phyloP scores from a whole-genome alignment of 179 eudicot genomes.

The Dionaea muscipula region DNA sequence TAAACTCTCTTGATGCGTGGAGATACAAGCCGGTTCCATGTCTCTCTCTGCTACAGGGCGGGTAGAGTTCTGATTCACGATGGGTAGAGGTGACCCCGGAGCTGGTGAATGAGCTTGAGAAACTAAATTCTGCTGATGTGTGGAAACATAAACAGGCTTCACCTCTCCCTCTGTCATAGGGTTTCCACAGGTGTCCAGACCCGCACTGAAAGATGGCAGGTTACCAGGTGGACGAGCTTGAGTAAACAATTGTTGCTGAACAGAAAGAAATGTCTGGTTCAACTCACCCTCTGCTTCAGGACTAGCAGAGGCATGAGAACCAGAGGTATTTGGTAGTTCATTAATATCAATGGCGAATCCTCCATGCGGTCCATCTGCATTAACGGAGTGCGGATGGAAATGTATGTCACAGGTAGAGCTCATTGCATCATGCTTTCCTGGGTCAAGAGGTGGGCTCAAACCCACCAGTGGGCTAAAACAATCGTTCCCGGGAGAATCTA shows the following conservation, averaged over 20 bases:
- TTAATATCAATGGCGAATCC: slow-evolving; percentile 17
- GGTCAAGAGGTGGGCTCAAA: slow-evolving; percentile 40
- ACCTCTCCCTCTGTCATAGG: slow-evolving; percentile 10
- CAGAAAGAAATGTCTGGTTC: slow-evolving; percentile 12
- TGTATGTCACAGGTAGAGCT: slow-evolving; percentile 36
- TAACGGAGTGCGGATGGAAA: slow-evolving; percentile 28
- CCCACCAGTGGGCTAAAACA: slow-evolving; percentile 56
- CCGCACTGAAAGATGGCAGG: not conserved
- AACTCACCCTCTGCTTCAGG: slow-evolving; percentile 21
- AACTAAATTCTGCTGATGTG: slow-evolving; percentile 14
- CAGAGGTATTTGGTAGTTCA: slow-evolving; percentile 12
- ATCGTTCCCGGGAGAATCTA: slow-evolving; percentile 42
- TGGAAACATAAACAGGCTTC: slow-evolving; percentile 14
- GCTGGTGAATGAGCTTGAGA: slow-evolving; percentile 14
- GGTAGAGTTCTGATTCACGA: not conserved
- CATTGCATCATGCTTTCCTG: slow-evolving; percentile 33
- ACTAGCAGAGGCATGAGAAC: slow-evolving; percentile 5
- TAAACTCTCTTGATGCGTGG: slow-evolving; percentile 11
- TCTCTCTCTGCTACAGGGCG: slow-evolving; percentile 11
- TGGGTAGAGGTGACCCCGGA: not conserved
- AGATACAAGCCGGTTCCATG: slow-evolving; percentile 9
- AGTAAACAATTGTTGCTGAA: slow-evolving; percentile 11
- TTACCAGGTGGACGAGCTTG: slow-evolving; percentile 13
- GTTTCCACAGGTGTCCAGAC: slow-evolving; percentile 7
- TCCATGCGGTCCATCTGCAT: slow-evolving; percentile 15